phyloP scores from a whole-genome alignment of 1,284 basidiomycete species.

The Ceratobasidium theobromae region DNA sequence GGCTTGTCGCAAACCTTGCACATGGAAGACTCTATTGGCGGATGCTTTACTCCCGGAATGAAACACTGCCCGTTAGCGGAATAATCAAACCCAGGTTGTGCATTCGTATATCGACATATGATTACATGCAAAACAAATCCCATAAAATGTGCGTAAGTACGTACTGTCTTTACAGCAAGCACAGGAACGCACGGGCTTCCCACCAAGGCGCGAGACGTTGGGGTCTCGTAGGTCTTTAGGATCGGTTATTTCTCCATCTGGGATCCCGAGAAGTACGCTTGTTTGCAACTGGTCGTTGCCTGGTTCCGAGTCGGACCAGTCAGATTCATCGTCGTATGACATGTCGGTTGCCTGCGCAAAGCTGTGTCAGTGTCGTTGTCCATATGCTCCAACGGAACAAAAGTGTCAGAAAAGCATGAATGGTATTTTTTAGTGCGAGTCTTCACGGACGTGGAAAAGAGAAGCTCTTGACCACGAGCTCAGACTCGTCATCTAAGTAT shows the following conservation, averaged over 20 bases:
- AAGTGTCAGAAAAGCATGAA: slow-evolving; percentile 80
- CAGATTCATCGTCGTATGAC: slow-evolving; percentile 58
- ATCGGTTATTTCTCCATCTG: slow-evolving; percentile 65
- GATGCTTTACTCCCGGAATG: slow-evolving; percentile 36
- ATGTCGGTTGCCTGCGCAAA: slow-evolving; percentile 38
- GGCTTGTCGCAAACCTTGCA: slow-evolving; percentile 69
- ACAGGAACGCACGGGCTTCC: slow-evolving; percentile 71
- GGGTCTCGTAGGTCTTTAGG: slow-evolving; percentile 63
- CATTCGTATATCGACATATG: no score
- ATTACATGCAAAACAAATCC: not conserved
- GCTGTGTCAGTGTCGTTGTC: slow-evolving; percentile 36
- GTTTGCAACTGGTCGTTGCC: slow-evolving; percentile 59
- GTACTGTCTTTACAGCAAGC: slow-evolving; percentile 15
- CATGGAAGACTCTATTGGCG: slow-evolving; percentile 46
- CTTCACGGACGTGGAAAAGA: slow-evolving; percentile 61
- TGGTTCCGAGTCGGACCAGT: slow-evolving; percentile 66
- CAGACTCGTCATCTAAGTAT: slow-evolving; percentile 87
- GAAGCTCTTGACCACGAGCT: slow-evolving; percentile 57
- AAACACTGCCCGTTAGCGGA: slow-evolving; percentile 13
- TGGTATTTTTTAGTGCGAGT: slow-evolving; percentile 64
- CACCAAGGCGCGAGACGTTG: slow-evolving; percentile 81
- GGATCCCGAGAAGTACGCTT: slow-evolving; percentile 70
- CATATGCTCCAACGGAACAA: slow-evolving; percentile 33
- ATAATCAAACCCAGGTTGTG: not conserved
- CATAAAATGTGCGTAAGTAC: slow-evolving; percentile 6